Base-by-base conservation (phyloP, 2,329 filamentous ascomycete genomes). In the Colletotrichum euphorbiae region DNA sequence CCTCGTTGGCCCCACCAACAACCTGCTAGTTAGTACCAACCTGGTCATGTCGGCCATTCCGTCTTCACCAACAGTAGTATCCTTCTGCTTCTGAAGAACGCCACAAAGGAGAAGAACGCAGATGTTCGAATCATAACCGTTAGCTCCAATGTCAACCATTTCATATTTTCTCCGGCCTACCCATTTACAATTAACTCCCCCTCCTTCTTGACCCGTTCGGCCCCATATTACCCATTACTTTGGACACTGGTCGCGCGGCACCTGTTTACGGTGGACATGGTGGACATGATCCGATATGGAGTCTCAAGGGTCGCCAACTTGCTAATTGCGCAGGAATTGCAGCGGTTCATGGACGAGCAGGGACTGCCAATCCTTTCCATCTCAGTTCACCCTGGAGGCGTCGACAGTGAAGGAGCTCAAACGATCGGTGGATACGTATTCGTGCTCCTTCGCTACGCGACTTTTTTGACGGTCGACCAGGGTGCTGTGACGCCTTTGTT, bases 11-110 rank as follows among this genome's bases (percentile, higher is more conserved):
- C 9, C 42, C 11, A 17, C 15, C 2, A 24, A 24, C 15, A 51
- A 15, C 4, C 17, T 21, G 21, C 24, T 28, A 21, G 43, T 62
- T 71, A 6, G 73, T 56, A 40, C 33, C 15, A 13, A 2, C 15
- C 5, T 11, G 76, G 75, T 43, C 70, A 75, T 48, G 52, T 76
- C 11, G 75, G 75, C 1, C 74, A 72, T 43, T 77, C 75, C 55
- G 52, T 74, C 3, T 62, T 76, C 31, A 73, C 71, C 6, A 74
- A 75, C n/a, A 60, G 71, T 33, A 60, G 71, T 33, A 17, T 77
- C 0, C 60, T 79, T 1, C 74, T 76, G 0, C 69, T 75, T 6
- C 69, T 78, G 6, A 72, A 74, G 9, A 63, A 69, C 4, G 72
- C 75, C 3, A 59, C 72, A 1, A 42, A 17, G 4, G 21, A 67